Percentiles rank a stretch among this genome's conserved stretches.
Conservation (phyloP, 129 eudicot genomes). For the Flaveria brownii region DNA sequence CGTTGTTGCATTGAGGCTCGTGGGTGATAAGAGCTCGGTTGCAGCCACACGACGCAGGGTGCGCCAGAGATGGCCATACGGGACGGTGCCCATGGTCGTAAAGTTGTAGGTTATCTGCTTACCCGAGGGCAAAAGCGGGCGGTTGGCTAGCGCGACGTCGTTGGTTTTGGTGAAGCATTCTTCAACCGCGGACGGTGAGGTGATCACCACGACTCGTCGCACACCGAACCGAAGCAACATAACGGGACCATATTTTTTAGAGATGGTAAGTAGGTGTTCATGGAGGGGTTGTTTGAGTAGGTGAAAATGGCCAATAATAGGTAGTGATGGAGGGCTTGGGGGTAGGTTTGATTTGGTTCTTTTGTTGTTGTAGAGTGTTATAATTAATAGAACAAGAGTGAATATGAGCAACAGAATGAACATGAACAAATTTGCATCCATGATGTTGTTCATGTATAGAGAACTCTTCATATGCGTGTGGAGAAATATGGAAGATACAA, state of each 20-base stretch:
- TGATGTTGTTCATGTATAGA: not conserved
- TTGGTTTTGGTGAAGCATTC: too few relatives aligned
- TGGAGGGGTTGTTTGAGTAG: conserved; percentile 24
- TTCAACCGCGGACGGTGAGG: too few relatives aligned
- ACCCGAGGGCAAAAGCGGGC: too few relatives aligned
- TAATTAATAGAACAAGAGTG: not conserved
- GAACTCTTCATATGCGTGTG: not conserved
- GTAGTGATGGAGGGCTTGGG: conserved; percentile 22
- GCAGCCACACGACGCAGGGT: too few relatives aligned
- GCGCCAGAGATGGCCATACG: too few relatives aligned
- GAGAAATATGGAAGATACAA: not conserved
- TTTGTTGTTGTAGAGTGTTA: not conserved
- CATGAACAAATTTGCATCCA: not conserved
- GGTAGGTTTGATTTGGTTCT: not conserved
- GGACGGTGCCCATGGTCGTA: too few relatives aligned
- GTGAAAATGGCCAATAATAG: conserved; percentile 9
- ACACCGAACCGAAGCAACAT: too few relatives aligned
- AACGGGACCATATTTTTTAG: conserved; percentile 45
- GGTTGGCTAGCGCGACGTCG: too few relatives aligned
- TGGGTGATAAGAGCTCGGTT: too few relatives aligned
- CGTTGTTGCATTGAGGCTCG: too few relatives aligned
- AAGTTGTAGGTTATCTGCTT: too few relatives aligned
- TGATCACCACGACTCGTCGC: too few relatives aligned
- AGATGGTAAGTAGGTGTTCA: conserved; percentile 18
- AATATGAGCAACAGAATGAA: not conserved